Evolutionary conservation across 352 stramenopile genomes (phyloP).

Genomic region (Aphanomyces astaci): DNA sequence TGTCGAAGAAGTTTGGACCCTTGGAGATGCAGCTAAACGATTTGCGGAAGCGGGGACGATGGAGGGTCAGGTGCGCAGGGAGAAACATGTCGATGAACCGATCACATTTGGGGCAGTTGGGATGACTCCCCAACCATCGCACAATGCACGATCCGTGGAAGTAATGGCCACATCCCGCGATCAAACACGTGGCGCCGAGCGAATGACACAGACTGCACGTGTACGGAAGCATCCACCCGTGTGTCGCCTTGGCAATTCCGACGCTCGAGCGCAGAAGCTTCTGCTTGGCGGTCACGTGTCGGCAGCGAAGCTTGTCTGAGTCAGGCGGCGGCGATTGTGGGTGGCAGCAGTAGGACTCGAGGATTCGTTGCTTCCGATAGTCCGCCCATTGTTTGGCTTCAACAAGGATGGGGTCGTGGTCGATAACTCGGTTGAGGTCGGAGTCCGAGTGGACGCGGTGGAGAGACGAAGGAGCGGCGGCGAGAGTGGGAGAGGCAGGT

Average conservation of each 20-base stretch:
- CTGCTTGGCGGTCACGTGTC: neutral
- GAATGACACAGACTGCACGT: slow-evolving; percentile 8
- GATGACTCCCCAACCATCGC: slow-evolving; percentile 1
- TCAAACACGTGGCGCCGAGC: slow-evolving; percentile 13
- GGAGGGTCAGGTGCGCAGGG: slow-evolving; percentile 7
- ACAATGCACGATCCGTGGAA: slow-evolving; percentile 24
- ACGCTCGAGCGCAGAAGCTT: slow-evolving; percentile 19
- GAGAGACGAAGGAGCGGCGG: neutral
- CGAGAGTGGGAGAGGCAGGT: neutral
- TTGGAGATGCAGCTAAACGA: slow-evolving; percentile 5
- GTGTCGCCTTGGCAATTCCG: slow-evolving; percentile 19
- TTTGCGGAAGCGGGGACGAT: slow-evolving; percentile 5
- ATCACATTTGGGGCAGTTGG: slow-evolving; percentile 8
- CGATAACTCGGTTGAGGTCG: neutral
- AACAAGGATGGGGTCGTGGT: neutral
- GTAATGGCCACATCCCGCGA: slow-evolving; percentile 18
- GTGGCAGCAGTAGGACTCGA: slow-evolving; percentile 3
- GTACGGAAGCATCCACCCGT: slow-evolving; percentile 18
- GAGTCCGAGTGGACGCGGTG: slow-evolving; percentile 18
- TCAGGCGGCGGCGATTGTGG: neutral
- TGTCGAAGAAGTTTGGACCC: slow-evolving; percentile 13
- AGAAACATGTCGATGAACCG: slow-evolving; percentile 9
- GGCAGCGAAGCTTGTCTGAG: neutral
- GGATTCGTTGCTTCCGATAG: slow-evolving; percentile 1
- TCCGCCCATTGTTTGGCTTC: slow-evolving; percentile 10